Conservation (phyloP, 305 asterid genomes). For the Monarda citriodora region DNA sequence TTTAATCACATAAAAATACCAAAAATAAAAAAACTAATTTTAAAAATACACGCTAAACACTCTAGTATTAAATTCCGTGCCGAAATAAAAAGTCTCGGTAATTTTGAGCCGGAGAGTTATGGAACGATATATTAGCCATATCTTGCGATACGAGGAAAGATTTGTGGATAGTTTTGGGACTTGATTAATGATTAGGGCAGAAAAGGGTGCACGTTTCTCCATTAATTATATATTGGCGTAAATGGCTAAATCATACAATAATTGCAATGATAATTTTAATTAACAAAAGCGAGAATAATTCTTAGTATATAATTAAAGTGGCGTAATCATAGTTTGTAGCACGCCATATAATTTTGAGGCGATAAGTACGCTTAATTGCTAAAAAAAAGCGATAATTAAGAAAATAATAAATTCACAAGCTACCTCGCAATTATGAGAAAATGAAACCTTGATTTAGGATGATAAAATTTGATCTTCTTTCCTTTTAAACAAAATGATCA, state of each 20-base stretch:
- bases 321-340: too few relatives aligned
- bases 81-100: too few relatives aligned
- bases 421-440: not conserved
- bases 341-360: not conserved
- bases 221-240: not conserved
- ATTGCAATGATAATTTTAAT: not conserved
- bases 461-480: not conserved
- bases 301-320: too few relatives aligned
- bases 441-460: not conserved
- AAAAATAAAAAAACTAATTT: too few relatives aligned
- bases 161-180: not conserved
- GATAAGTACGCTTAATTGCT: not conserved
- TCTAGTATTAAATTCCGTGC: too few relatives aligned
- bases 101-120: too few relatives aligned
- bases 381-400: not conserved
- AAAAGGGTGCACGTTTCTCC: not conserved
- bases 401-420: not conserved
- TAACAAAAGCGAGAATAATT: too few relatives aligned
- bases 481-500: not conserved
- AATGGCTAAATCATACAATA: not conserved
- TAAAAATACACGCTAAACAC: too few relatives aligned
- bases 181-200: not conserved
- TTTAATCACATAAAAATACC: too few relatives aligned
- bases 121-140: too few relatives aligned
- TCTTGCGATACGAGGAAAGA: not conserved